phyloP scores from a whole-genome alignment of 2,329 filamentous ascomycete genomes.

The Colletotrichum sublineola region DNA sequence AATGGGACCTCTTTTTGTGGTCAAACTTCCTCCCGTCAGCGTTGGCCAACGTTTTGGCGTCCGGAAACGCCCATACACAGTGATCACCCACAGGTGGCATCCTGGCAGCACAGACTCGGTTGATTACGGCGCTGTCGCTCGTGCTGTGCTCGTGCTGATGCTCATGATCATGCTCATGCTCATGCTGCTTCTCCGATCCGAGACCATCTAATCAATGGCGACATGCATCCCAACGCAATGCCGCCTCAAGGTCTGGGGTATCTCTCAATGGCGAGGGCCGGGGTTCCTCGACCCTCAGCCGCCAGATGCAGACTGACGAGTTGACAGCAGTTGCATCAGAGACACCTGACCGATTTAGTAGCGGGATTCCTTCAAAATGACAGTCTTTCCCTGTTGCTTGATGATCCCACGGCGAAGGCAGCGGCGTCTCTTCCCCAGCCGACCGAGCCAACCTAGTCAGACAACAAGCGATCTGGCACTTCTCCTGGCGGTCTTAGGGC shows the following conservation, averaged over 20 bases:
- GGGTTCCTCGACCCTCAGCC: constrained; percentile 33
- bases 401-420: constrained; percentile 32
- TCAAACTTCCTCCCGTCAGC: constrained; percentile 39
- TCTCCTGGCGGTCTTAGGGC: constrained; percentile 32
- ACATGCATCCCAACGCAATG: constrained; percentile 37
- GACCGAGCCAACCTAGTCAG: constrained; percentile 28
- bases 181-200: constrained; percentile 11
- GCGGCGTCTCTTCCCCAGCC: constrained; percentile 24
- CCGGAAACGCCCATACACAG: constrained; percentile 39
- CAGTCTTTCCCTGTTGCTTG: neutral
- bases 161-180: constrained; percentile 5
- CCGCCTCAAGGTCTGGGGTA: constrained; percentile 35
- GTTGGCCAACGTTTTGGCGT: constrained; percentile 37
- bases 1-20: constrained; percentile 40
- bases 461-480: constrained; percentile 31
- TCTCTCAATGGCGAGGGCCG: constrained; percentile 15
- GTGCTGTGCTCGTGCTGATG: constrained; percentile 15
- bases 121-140: constrained; percentile 20
- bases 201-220: constrained; percentile 37
- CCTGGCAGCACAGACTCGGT: constrained; percentile 32
- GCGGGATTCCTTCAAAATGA: constrained; percentile 17
- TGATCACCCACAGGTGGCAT: constrained; percentile 26
- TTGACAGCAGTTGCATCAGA: constrained; percentile 24
- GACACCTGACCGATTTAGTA: constrained; percentile 22
- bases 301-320: constrained; percentile 7